phyloP scores from a whole-genome alignment of 2,329 filamentous ascomycete species.

The Helicocarpus griseus region DNA sequence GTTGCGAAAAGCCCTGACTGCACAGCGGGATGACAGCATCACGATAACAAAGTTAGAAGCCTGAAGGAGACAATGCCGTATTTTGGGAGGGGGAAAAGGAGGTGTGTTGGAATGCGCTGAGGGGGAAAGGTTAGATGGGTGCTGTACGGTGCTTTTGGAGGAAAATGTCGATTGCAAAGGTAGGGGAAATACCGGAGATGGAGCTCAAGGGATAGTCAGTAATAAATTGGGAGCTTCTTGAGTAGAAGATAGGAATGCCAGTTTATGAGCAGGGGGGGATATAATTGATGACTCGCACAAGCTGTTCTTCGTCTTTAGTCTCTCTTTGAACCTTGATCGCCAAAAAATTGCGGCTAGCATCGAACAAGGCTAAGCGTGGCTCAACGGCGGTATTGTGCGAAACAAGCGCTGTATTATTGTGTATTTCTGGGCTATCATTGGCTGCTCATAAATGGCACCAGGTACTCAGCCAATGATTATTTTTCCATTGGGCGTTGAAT shows the following conservation, averaged over 20 bases:
- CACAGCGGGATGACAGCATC: slow-evolving; percentile 7
- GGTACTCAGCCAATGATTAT: no score
- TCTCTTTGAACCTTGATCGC: not conserved
- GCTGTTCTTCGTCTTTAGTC: no score
- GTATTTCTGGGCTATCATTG: not conserved
- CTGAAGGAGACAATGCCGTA: not conserved
- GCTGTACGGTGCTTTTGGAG: not conserved
- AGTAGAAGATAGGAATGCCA: not conserved
- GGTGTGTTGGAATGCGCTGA: not conserved
- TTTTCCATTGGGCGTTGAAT: no score
- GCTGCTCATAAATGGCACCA: not conserved
- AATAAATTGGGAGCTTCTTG: not conserved
- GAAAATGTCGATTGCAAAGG: no score
- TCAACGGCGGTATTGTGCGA: not conserved
- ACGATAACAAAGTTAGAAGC: slow-evolving; percentile 2
- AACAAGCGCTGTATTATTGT: not conserved
- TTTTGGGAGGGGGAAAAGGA: not conserved
- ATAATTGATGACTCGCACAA: not conserved
- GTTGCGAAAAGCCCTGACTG: slow-evolving; percentile 13
- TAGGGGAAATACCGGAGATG: not conserved
- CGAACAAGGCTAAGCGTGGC: not conserved
- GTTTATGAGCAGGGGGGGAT: not conserved
- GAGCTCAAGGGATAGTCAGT: not conserved
- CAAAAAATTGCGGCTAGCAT: not conserved
- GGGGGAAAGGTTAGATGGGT: not conserved